phyloP scores from a whole-genome alignment of 306 rosid species.

The Cucurbita moschata region DNA sequence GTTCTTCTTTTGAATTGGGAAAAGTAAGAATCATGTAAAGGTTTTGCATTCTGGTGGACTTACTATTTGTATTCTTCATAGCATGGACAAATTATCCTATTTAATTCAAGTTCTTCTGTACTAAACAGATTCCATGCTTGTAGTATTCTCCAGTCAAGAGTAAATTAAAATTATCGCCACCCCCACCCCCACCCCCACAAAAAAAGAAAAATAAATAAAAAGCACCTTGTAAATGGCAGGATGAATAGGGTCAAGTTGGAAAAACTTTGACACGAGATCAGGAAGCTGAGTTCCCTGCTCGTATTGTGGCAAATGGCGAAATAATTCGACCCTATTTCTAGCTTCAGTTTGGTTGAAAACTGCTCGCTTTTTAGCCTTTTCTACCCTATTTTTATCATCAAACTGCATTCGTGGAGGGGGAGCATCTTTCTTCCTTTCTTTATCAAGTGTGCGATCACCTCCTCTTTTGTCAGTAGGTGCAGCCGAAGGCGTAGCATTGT shows the following conservation, averaged over 20 bases:
- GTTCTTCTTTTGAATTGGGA: background rate
- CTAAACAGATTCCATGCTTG: background rate
- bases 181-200: rapidly evolving
- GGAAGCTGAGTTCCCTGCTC: constrained; percentile 61
- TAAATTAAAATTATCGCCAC: background rate
- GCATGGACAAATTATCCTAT: background rate
- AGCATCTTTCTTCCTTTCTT: constrained; percentile 72
- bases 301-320: constrained; percentile 81
- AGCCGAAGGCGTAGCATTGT: constrained; percentile 18
- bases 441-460: constrained; percentile 41
- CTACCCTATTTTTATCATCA: constrained; percentile 60
- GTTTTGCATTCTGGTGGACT: background rate
- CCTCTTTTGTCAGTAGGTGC: constrained; percentile 40
- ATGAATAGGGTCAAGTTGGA: constrained; percentile 60
- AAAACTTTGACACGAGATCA: constrained; percentile 54
- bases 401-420: constrained; percentile 79
- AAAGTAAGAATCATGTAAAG: background rate
- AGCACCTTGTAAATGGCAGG: constrained; percentile 74
- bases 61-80: background rate
- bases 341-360: constrained; percentile 66
- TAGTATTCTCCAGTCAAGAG: background rate
- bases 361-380: constrained; percentile 63
- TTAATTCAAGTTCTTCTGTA: background rate
- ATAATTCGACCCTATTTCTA: constrained; percentile 63
- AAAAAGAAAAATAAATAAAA: background rate